Evolutionary conservation across 2,329 filamentous ascomycete genomes (phyloP).

Genomic region (Coniochaeta ligniaria): DNA sequence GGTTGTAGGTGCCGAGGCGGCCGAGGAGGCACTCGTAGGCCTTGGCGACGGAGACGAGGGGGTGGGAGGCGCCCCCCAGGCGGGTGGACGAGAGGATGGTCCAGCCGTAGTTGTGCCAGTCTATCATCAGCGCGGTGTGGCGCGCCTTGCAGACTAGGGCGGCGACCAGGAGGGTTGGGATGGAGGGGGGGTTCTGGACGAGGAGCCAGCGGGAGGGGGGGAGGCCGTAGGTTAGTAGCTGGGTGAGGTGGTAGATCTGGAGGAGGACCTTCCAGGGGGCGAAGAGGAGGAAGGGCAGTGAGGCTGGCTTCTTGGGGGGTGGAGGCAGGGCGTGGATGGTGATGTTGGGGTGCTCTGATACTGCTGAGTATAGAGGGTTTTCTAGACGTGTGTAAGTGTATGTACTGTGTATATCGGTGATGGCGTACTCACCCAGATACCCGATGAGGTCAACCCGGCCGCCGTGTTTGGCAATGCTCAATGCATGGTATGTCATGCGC

Average conservation of each 20-base stretch:
- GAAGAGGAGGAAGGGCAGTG: slow-evolving; percentile 67
- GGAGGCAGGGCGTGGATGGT: slow-evolving; percentile 62
- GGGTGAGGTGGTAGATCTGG: slow-evolving; percentile 68
- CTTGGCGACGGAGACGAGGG: slow-evolving; percentile 69
- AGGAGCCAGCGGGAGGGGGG: slow-evolving; percentile 78
- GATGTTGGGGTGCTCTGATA: slow-evolving; percentile 62
- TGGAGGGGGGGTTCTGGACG: slow-evolving; percentile 89
- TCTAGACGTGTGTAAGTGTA: slow-evolving; percentile 37
- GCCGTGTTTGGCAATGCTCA: slow-evolving; percentile 81
- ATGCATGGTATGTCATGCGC: slow-evolving; percentile 96
- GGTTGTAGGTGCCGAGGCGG: slow-evolving; percentile 61
- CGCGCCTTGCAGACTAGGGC: slow-evolving; percentile 66
- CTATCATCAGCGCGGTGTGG: slow-evolving; percentile 76
- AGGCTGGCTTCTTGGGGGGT: slow-evolving; percentile 58
- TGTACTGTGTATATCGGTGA: slow-evolving; percentile 2
- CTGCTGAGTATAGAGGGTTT: slow-evolving; percentile 72
- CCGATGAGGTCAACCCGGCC: slow-evolving; percentile 79
- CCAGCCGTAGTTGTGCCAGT: slow-evolving; percentile 99
- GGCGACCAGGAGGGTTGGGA: slow-evolving; percentile 78
- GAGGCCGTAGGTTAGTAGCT: slow-evolving; percentile 65
- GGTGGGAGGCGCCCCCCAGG: slow-evolving; percentile 53
- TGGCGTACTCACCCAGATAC: slow-evolving; percentile 60
- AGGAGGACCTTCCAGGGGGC: slow-evolving; percentile 81
- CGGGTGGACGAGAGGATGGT: slow-evolving; percentile 69
- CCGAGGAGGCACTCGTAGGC: slow-evolving; percentile 72